A percentile compares a stretch with the other conserved stretches of the same genome.
phyloP scores from a whole-genome alignment of 805 yeast genomes.

The Yamadazyma tumulicola region DNA sequence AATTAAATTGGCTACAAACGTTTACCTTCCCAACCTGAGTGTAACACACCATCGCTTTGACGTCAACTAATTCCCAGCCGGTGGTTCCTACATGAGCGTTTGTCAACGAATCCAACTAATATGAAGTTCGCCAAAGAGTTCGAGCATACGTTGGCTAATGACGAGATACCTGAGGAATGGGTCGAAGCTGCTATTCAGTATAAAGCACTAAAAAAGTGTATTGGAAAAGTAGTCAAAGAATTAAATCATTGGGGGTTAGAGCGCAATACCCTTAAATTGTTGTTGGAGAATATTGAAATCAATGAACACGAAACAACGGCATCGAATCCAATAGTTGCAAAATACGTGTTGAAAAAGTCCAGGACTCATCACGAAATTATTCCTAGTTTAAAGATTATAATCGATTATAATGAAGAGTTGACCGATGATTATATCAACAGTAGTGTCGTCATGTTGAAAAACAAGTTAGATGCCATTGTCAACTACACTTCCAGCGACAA shows the following conservation, averaged over 20 bases:
- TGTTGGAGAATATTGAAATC: constrained; percentile 33
- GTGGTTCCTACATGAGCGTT: too few relatives aligned
- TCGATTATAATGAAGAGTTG: constrained; percentile 22
- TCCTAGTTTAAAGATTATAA: constrained; percentile 37
- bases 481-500: constrained; percentile 8
- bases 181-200: constrained; percentile 65
- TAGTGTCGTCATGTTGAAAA: constrained; percentile 9
- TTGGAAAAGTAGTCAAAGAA: constrained; percentile 62
- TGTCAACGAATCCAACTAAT: not conserved
- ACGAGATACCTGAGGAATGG: constrained; percentile 67
- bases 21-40: too few relatives aligned
- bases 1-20: too few relatives aligned
- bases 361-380: constrained; percentile 20
- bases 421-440: constrained; percentile 29
- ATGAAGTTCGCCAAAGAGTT: constrained; percentile 79
- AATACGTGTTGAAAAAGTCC: constrained; percentile 35
- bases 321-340: constrained; percentile 39
- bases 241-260: constrained; percentile 56
- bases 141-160: constrained; percentile 58
- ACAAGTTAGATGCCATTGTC: constrained; percentile 11
- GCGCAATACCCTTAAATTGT: constrained; percentile 38
- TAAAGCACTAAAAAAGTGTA: constrained; percentile 65
- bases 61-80: not conserved
- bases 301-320: constrained; percentile 30
- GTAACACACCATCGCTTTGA: constrained; percentile 1